phyloP scores from a whole-genome alignment of 1,139 yeast genomes.

The Geotrichum histeridarum region DNA sequence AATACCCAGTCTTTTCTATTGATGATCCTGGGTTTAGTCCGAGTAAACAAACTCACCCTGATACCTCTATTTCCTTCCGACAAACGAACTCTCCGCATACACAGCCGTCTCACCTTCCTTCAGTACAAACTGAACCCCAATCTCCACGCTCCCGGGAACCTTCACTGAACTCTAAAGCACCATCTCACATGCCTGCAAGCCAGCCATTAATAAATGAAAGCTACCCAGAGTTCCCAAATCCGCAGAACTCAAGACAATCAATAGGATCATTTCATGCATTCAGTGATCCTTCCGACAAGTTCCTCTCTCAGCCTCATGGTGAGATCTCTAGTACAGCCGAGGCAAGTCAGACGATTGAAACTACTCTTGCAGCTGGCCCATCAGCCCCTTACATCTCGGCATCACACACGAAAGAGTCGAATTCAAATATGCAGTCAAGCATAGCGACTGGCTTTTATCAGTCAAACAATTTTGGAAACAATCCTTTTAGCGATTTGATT shows the following conservation, averaged over 20 bases:
- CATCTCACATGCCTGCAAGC: background rate
- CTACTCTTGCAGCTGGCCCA: no score
- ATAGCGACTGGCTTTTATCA: background rate
- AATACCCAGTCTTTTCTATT: slow-evolving; percentile 11
- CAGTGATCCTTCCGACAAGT: background rate
- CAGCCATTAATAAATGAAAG: background rate
- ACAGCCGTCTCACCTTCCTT: background rate
- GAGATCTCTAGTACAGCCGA: background rate
- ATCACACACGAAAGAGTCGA: no score
- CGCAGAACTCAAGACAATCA: background rate
- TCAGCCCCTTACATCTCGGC: no score
- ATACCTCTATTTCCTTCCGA: background rate
- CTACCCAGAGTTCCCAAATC: background rate
- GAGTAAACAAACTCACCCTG: background rate
- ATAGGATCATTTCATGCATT: slow-evolving; percentile 2
- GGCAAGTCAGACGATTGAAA: no score
- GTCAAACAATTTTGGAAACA: background rate
- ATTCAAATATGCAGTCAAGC: no score
- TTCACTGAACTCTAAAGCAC: background rate
- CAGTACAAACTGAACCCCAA: background rate
- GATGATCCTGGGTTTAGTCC: slow-evolving; percentile 1
- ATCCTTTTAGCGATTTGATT: background rate
- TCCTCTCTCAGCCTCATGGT: background rate
- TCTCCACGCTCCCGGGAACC: background rate
- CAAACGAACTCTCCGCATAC: background rate